Evolutionary conservation across 257 asterid species (phyloP), one percentile per base, ranked within the genome.

Genomic region (Apocynum venetum): DNA sequence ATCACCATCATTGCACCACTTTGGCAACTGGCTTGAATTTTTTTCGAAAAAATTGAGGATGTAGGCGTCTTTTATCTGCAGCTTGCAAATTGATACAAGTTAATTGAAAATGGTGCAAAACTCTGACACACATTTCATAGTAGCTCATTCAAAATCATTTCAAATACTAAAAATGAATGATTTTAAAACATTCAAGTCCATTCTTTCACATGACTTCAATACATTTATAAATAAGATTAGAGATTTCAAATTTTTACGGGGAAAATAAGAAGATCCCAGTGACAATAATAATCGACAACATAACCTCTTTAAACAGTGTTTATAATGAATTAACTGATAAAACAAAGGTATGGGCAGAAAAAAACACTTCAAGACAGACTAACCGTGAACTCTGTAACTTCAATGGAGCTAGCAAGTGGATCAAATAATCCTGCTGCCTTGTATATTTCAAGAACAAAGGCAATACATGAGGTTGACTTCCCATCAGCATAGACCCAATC

Each of bases 381-480:
- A 63, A 94, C 98, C 71, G 98, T 94, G 81, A 94, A 94, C 88
- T 94, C 98, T 4, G 98, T 91, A 76, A 89, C 98, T 88, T 91
- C 90, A 80, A 94, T 86, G 56, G 96, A 86, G 81, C 79, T 84
- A 56, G 93, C 87, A 76, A 94, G 90, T 63, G 82, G 57, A 72
- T 93, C 98, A 72, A 94, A 90, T 81, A 94, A 77, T 73, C 98
- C 98, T n/a, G 93, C 97, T 81, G 82, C 95, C 85, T 94, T 91
- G 88, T 94, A 94, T 80, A 94, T 79, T 81, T 92, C 97, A 44
- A 89, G 90, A 85, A 94, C 90, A 82, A 83, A 94, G 82, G 98
- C 98, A 82, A 92, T 89, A 83, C 98, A 92, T 1, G 98, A 92
- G 43, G 97, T 66, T 63, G 98, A 94, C 82, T 91, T 91, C 71